Percentiles rank a stretch among this genome's conserved stretches.
These are phyloP conservation scores for Paspalum vaginatum DNA, from an alignment of 176 grass and related monocot species.

Conservation along the genomic window DNA sequence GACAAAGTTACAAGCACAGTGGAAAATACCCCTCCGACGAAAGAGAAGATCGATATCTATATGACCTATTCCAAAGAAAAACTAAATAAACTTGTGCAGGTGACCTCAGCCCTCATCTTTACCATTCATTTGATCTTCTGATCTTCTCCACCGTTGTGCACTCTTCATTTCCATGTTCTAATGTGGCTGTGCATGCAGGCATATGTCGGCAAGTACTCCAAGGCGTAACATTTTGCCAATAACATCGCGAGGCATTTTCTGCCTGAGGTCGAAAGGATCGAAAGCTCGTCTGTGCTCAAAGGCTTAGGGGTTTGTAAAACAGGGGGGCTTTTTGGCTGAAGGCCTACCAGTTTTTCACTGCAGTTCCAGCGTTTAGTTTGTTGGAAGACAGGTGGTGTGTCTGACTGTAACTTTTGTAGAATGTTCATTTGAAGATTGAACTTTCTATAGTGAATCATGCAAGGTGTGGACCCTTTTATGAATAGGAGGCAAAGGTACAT, in stretches of 20 bases:
- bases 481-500: neutral
- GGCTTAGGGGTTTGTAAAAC: constrained; percentile 31
- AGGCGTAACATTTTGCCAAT: constrained; percentile 12
- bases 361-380: constrained; percentile 23
- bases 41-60: constrained; percentile 93
- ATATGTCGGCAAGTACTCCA: constrained; percentile 89
- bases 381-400: constrained; percentile 14
- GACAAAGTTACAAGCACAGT: constrained; percentile 88
- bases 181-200: constrained; percentile 50
- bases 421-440: constrained; percentile 21
- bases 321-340: neutral
- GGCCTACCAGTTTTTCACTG: neutral
- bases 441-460: constrained; percentile 30
- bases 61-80: constrained; percentile 82
- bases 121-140: neutral
- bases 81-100: constrained; percentile 90
- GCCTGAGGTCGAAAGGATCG: neutral
- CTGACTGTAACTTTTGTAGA: constrained; percentile 40
- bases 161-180: neutral
- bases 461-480: constrained; percentile 20
- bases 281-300: neutral
- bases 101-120: constrained; percentile 19
- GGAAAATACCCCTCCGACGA: constrained; percentile 76
- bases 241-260: neutral
- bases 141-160: neutral